These are phyloP conservation scores for Eimeria tenella DNA, from an alignment of 169 alveolate species.

Conservation along the genomic window DNA sequence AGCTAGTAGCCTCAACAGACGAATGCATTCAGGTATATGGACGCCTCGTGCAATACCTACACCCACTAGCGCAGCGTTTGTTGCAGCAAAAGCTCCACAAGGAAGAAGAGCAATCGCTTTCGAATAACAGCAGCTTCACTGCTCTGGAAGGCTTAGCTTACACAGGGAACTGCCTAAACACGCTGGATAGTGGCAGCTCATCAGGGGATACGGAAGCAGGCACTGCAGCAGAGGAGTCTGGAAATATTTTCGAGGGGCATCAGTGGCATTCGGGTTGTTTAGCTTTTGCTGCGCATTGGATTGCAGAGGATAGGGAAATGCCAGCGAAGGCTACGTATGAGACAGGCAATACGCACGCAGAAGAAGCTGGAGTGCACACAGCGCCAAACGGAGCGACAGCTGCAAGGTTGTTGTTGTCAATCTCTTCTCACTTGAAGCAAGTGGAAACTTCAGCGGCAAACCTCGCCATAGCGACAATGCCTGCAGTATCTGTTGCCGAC, in stretches of 20 bases:
- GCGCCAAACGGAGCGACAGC: constrained; percentile 43
- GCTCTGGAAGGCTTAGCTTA: constrained; percentile 13
- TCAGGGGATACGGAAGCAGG: neutral
- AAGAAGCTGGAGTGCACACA: neutral
- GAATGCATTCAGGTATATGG: constrained; percentile 71
- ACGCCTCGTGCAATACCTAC: constrained; percentile 65
- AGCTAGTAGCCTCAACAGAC: constrained; percentile 19
- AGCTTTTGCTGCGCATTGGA: constrained; percentile 38
- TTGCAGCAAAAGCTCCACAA: neutral
- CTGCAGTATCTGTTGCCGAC: constrained; percentile 48
- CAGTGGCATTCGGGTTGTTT: constrained; percentile 4
- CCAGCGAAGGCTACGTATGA: neutral
- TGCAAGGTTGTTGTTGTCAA: constrained; percentile 3
- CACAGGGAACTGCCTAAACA: neutral
- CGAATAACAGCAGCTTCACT: neutral
- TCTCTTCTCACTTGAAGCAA: constrained; percentile 16
- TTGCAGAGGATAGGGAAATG: neutral
- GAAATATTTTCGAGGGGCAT: neutral
- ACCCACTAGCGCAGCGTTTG: constrained; percentile 42
- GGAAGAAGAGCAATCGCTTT: neutral
- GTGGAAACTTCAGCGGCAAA: neutral
- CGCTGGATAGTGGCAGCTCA: constrained; percentile 9
- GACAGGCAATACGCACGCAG: constrained; percentile 23
- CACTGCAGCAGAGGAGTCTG: neutral
- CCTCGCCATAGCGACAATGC: constrained; percentile 6